These are phyloP conservation scores for Coemansia sp. DNA, from an alignment of 192 early-diverging fungal genomes.

Conservation along the genomic window DNA sequence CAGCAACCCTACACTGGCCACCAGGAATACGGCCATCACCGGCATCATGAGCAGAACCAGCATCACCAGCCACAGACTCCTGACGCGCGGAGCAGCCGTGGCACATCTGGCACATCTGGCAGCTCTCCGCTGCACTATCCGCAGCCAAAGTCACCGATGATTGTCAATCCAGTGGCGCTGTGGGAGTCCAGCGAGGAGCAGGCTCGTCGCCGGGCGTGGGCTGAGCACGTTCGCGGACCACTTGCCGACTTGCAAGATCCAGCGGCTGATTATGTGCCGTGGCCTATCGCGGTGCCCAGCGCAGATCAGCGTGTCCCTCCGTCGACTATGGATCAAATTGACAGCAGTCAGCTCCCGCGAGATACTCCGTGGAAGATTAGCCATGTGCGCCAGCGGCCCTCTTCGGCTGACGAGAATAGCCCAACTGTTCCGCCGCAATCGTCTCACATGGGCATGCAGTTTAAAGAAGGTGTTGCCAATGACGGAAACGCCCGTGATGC, in stretches of 20 bases:
- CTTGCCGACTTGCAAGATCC: background rate
- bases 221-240: constrained; percentile 26
- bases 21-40: constrained; percentile 8
- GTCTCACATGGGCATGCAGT: constrained; percentile 37
- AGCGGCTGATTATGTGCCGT: background rate
- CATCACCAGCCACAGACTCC: constrained; percentile 11
- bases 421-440: constrained; percentile 11
- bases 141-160: constrained; percentile 49
- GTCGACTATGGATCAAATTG: constrained; percentile 42
- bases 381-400: constrained; percentile 49
- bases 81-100: constrained; percentile 15
- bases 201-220: constrained; percentile 48
- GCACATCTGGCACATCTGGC: constrained; percentile 23
- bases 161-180: constrained; percentile 56
- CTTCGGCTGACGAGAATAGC: background rate
- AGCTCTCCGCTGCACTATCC: constrained; percentile 49
- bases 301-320: constrained; percentile 20
- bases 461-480: constrained; percentile 53
- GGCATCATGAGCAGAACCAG: background rate
- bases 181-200: constrained; percentile 56
- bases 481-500: constrained; percentile 51
- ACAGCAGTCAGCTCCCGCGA: constrained; percentile 49
- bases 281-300: background rate
- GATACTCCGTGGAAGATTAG: constrained; percentile 56
- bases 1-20: background rate